These are phyloP conservation scores for Gymnopilus junonius DNA, from an alignment of 768 basidiomycete species.

Conservation along the genomic window DNA sequence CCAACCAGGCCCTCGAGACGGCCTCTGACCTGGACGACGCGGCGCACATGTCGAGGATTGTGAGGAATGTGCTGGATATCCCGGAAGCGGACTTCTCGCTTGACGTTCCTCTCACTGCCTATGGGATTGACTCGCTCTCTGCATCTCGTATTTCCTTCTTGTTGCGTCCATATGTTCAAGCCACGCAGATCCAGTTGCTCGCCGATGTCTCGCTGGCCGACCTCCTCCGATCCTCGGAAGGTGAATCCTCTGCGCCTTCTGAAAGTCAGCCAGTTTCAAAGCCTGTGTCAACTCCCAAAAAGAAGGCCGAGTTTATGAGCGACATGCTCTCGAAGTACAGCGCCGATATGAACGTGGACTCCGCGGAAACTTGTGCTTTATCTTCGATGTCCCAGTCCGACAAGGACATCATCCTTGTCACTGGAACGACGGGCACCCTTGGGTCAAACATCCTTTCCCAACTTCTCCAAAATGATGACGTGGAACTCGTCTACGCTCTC, in stretches of 20 bases:
- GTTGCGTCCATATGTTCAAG: constrained; percentile 30
- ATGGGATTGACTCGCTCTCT: constrained; percentile 46
- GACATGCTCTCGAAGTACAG: constrained; percentile 14
- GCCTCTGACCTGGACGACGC: constrained; percentile 8
- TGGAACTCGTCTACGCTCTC: constrained; percentile 37
- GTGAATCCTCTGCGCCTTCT: neutral
- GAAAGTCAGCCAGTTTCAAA: constrained; percentile 5
- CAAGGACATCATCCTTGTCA: constrained; percentile 32
- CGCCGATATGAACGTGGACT: neutral
- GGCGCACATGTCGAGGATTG: constrained; percentile 12
- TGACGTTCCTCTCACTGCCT: constrained; percentile 43
- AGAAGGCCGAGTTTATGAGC: constrained; percentile 15
- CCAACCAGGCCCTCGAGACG: neutral
- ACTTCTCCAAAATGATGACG: constrained; percentile 27
- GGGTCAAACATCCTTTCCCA: constrained; percentile 37
- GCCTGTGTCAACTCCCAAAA: constrained; percentile 3
- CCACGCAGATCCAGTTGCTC: constrained; percentile 41
- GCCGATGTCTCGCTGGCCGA: constrained; percentile 35
- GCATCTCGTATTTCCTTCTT: constrained; percentile 40
- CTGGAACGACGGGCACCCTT: constrained; percentile 42
- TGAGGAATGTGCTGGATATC: constrained; percentile 32
- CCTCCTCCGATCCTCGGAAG: constrained; percentile 15
- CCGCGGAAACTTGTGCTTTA: neutral
- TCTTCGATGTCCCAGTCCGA: neutral
- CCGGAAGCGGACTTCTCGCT: constrained; percentile 35